Evolutionary conservation across 208 protist genomes (phyloP), one percentile per base, ranked within the genome.

Genomic region (Trypanosoma platydactyli): DNA sequence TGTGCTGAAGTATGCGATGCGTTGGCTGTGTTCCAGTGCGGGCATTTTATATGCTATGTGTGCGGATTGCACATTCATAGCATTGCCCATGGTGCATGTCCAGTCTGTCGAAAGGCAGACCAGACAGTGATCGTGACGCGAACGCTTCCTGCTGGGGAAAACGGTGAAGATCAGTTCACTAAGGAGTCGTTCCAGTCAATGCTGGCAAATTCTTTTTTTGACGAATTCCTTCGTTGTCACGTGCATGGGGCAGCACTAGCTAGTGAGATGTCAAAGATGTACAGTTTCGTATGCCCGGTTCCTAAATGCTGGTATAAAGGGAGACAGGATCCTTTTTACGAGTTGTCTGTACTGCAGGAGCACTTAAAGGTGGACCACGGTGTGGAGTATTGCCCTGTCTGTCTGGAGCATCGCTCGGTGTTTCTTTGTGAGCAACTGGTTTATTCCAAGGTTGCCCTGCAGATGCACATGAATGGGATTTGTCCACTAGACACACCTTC

Each of bases 371-470:
- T 73, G 0, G 87, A 94, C 35, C 91, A 97, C 68, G 49, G 75
- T 16, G 27, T 91, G 46, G 30, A 41, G 5, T 95, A 94, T 64
- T 97, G 91, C 60, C 58, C 78, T 5, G 76, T 93, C 13, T 97
- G 91, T 54, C 63, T 95, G 9, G 57, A 90, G 46, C 50, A 83
- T 46, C 77, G 87, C 0, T 80, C 84, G 6, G 82, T 79, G 1
- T 95, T 97, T 65, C 79, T 97, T 42, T 92, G 83, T 51, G 88
- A 97, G 79, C 89, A 95, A 56, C 57, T 68, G n/a, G 62, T 89
- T 29, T 97, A 97, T 71, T 63, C 49, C 16, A 56, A 27, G 25
- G 61, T 68, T 27, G 74, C 67, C 0, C 59, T 95, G 33, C 59
- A 78, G 54, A 50, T 83, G 38, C 91, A 97, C 68, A 63, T 84